Base-by-base conservation (phyloP, 371 early-diverging fungal genomes). In the Haplosporangium sp. region DNA sequence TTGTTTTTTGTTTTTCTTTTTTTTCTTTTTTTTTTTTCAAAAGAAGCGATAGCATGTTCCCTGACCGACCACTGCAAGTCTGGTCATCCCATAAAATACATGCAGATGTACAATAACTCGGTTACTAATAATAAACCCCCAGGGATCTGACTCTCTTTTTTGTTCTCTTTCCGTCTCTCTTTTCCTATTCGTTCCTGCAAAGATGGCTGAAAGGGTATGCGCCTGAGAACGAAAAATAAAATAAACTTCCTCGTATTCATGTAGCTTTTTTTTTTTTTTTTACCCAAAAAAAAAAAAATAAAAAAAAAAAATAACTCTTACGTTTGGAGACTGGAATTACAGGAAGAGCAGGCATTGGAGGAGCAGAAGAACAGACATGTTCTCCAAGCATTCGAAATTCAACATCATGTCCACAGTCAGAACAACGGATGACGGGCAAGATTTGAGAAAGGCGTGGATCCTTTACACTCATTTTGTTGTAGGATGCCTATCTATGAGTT, bases 351-450 rank as follows among this genome's bases (percentile, higher is more conserved):
- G 63, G 59, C 59, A 59, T 59, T 20, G 55, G 55, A 7, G 90
- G 90, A 61, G 86, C 86, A 59, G 84, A 86, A 8, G 87, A 81
- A 62, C 91, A 91, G 27, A 89, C 76, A 76, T 91, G 91, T 69
- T 88, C 88, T 27, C 89, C 88, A 34, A 91, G 74, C 59, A 81
- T 77, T 19, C 88, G 87, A 63, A 91, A 87, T 61, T 88, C 88
- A 42, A 91, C 88, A 69, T 86, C 86, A 61, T 84, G 69, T 56
- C 89, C 91, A 84, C 91, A 91, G 71, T 89, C 89, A 57, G 88
- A 87, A 71, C 91, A 91, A 64, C 87, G 89, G 39, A 91, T 87
- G 40, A 88, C 85, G 5, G 89, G 89, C 57, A 91, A 71, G 57
- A 91, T 77, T 76, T 91, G 90, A 19, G 89, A 89, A 39, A 90